Evolutionary conservation across 768 basidiomycete species (phyloP).

Genomic region (Cystoderma amianthinum): DNA sequence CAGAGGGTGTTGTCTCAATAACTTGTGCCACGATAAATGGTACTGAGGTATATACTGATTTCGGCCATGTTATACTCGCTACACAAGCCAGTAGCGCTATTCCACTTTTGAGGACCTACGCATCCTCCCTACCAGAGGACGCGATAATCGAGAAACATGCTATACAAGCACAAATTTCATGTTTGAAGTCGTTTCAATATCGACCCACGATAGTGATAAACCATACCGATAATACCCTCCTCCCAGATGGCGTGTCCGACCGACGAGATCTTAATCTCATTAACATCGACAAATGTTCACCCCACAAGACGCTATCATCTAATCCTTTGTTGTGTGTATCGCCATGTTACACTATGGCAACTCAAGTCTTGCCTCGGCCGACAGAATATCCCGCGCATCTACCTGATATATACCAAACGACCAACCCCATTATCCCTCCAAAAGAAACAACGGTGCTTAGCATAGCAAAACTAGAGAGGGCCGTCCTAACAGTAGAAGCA

Average conservation of each 20-base stretch:
- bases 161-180: conserved; percentile 34
- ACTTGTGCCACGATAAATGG: conserved; percentile 24
- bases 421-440: conserved; percentile 61
- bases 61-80: conserved; percentile 64
- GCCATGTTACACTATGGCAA: conserved; percentile 59
- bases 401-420: conserved; percentile 57
- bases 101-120: conserved; percentile 42
- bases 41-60: conserved; percentile 30
- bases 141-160: conserved; percentile 17
- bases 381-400: conserved; percentile 21
- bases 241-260: conserved; percentile 46
- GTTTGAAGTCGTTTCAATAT: conserved; percentile 50
- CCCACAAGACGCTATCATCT: not conserved
- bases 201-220: conserved; percentile 56
- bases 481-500: conserved; percentile 42
- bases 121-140: conserved; percentile 24
- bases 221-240: conserved; percentile 54
- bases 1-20: conserved; percentile 26
- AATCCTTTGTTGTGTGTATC: conserved; percentile 25
- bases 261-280: conserved; percentile 63
- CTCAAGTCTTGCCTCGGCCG: conserved; percentile 46
- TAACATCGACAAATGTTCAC: conserved; percentile 5
- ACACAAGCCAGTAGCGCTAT: conserved; percentile 67
- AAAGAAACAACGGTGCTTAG: conserved; percentile 42
- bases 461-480: conserved; percentile 56